Evolutionary conservation across 2,329 filamentous ascomycete genomes (phyloP), one percentile per base, ranked within the genome.

Genomic region (Penicillium sp.): DNA sequence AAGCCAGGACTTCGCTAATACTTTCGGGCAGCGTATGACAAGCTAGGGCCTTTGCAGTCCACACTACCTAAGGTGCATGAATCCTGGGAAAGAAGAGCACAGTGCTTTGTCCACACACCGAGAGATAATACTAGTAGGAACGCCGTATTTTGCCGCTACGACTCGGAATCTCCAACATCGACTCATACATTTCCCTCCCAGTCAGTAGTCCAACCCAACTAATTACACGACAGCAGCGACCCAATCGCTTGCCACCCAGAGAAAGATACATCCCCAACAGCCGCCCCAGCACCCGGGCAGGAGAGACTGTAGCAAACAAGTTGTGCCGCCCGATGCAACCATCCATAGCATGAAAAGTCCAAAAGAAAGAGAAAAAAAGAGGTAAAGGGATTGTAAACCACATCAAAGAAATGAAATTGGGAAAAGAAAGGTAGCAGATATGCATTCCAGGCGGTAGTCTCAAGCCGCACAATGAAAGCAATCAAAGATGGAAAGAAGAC

Each of bases 141-240:
- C 42, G 14, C 42, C 3, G 0, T 28, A 8, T 45, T 22, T 14
- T 10, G 11, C 22, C 2, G 0, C 25, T 47, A 31, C 7, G 10
- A n/a, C 43, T n/a, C 22, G 6, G 14, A 25, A 22, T 25, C 25
- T 43, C 12, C 43, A 28, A 34, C 66, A 59, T 69, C 61, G 60
- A 66, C 60, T 66, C 62, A 56, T 67, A 63, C 55, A 61, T 63
- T 65, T 54, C 55, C 60, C 58, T 10, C 54, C 22, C 48, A 42
- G 43, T 49, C 63, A 51, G 50, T 61, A 31, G 31, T 55, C 58
- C 63, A 59, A 61, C 55, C 58, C 63, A 57, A 65, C 59, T 65
- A 67, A 64, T 63, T 66, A 65, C 60, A 67, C 63, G 65, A 63
- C 47, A 59, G 53, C 53, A 62, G 60, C 54, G 31, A 50, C 38